phyloP scores from a whole-genome alignment of 805 yeast genomes.

The Hanseniaspora guilliermondii region DNA sequence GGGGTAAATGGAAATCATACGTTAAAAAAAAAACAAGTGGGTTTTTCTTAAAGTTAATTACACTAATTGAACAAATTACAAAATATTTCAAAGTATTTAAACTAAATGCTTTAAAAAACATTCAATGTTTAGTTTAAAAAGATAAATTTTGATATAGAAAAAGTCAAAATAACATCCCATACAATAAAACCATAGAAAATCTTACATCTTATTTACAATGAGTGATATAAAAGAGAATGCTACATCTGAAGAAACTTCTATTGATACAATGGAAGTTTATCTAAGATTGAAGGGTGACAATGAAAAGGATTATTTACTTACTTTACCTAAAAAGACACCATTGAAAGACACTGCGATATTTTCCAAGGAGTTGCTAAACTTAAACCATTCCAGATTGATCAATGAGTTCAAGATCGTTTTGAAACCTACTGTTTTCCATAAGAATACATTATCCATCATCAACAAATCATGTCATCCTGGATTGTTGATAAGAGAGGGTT shows the following conservation, averaged over 20 bases:
- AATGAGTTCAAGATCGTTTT: conserved; percentile 34
- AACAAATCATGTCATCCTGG: conserved; percentile 51
- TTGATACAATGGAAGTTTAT: conserved; percentile 32
- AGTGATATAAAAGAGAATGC: not conserved
- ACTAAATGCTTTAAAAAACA: too few relatives aligned
- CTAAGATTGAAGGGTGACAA: conserved; percentile 73
- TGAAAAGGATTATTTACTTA: conserved; percentile 81
- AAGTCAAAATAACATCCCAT: not conserved
- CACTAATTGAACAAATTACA: too few relatives aligned
- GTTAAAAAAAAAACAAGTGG: too few relatives aligned
- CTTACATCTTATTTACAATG: not conserved
- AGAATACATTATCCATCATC: conserved; percentile 53
- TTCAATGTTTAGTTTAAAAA: too few relatives aligned
- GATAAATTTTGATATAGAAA: not conserved
- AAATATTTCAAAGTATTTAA: not conserved
- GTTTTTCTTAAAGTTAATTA: too few relatives aligned
- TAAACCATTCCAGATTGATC: conserved; percentile 15
- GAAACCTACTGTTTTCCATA: conserved; percentile 68
- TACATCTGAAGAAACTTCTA: not conserved
- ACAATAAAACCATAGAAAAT: not conserved
- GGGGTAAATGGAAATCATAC: not conserved
- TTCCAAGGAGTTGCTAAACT: conserved; percentile 35
- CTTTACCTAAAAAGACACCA: conserved; percentile 46
- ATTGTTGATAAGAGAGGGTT: conserved; percentile 70
- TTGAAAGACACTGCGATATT: conserved; percentile 43